phyloP scores from a whole-genome alignment of 2,329 filamentous ascomycete species.

The Stachybotrys chartarum region DNA sequence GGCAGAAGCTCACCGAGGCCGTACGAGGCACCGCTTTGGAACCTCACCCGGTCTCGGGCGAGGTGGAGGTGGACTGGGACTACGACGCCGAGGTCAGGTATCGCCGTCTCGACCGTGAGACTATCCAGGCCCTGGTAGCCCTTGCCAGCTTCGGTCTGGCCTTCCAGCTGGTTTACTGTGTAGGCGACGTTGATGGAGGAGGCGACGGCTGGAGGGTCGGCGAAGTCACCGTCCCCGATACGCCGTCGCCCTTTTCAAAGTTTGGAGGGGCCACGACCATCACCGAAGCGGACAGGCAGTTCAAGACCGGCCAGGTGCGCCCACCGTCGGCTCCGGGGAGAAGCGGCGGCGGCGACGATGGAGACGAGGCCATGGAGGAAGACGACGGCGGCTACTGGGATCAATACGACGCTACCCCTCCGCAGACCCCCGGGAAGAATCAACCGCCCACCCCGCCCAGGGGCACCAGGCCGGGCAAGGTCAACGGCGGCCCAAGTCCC shows the following conservation, averaged over 20 bases:
- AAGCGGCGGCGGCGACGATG: constrained; percentile 4
- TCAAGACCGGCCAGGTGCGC: constrained; percentile 20
- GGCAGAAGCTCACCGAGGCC: constrained; percentile 51
- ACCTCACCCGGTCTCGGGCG: constrained; percentile 74
- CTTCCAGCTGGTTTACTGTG: constrained; percentile 64
- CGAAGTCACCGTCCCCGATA: constrained; percentile 57
- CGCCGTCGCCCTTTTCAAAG: constrained; percentile 45
- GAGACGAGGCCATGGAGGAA: constrained; percentile 5
- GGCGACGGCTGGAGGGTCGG: constrained; percentile 64
- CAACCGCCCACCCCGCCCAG: constrained; percentile 53
- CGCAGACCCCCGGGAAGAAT: constrained; percentile 54
- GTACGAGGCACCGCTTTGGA: constrained; percentile 59
- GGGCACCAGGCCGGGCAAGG: constrained; percentile 6
- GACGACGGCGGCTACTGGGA: constrained; percentile 78
- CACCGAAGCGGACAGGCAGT: constrained; percentile 53
- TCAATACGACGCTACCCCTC: constrained; percentile 66
- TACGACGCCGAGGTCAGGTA: constrained; percentile 57
- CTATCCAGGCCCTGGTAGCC: constrained; percentile 59
- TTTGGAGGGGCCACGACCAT: constrained; percentile 47
- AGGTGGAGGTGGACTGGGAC: constrained; percentile 68
- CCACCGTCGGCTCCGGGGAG: background rate
- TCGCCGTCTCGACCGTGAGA: constrained; percentile 67
- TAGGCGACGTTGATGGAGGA: constrained; percentile 53
- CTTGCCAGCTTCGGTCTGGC: constrained; percentile 55
- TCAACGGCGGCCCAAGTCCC: constrained; percentile 4